phyloP scores from a whole-genome alignment of 805 yeast genomes.

The Lipomyces orientalis region DNA sequence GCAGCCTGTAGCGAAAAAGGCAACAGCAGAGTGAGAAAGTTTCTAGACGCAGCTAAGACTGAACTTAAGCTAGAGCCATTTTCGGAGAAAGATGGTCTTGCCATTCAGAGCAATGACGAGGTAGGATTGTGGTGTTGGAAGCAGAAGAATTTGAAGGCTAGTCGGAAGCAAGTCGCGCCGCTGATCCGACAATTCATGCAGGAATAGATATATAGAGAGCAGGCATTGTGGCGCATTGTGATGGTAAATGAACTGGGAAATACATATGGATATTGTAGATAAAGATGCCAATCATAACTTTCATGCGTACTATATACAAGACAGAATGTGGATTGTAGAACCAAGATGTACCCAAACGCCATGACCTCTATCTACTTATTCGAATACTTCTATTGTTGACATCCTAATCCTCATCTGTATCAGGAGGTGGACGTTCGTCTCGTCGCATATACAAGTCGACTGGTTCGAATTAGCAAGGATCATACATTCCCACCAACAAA shows the following conservation, averaged over 20 bases:
- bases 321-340: neutral
- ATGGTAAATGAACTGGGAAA: neutral
- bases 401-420: slow-evolving; percentile 73
- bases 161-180: slow-evolving; percentile 90
- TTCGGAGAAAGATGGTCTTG: slow-evolving; percentile 19
- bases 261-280: neutral
- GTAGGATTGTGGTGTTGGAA: slow-evolving; percentile 41
- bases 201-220: neutral
- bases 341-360: neutral
- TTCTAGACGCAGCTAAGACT: slow-evolving; percentile 34
- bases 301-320: neutral
- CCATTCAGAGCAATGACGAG: slow-evolving; percentile 29
- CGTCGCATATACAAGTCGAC: slow-evolving; percentile 84
- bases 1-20: slow-evolving; percentile 36
- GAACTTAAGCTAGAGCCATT: slow-evolving; percentile 42
- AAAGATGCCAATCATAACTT: neutral
- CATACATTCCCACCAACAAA: neutral
- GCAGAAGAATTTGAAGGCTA: slow-evolving; percentile 65
- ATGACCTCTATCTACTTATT: neutral
- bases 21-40: slow-evolving; percentile 32
- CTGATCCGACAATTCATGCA: slow-evolving; percentile 42
- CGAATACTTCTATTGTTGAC: neutral
- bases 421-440: slow-evolving; percentile 83
- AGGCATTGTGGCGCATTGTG: neutral
- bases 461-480: neutral